Conservation (phyloP, 2,329 filamentous ascomycete genomes). For the Sclerotinia spermophila region DNA sequence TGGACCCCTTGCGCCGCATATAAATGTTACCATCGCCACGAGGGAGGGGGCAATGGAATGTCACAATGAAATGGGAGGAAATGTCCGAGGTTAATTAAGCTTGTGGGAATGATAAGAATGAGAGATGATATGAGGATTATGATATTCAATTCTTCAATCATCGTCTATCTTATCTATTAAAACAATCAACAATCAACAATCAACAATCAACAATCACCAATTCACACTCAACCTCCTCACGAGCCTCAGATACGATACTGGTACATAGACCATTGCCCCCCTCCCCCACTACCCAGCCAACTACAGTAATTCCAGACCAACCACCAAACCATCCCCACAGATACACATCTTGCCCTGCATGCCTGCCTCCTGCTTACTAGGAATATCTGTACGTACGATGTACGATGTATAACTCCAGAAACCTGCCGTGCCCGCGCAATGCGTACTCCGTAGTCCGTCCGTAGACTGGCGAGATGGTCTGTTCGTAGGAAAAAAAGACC, state of each 20-base stretch:
- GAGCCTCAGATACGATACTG: no score
- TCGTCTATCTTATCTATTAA: not conserved
- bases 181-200: not conserved
- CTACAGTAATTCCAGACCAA: no score
- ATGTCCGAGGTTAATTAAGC: not conserved
- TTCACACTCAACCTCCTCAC: not conserved
- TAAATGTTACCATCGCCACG: not conserved
- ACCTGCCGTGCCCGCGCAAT: not conserved
- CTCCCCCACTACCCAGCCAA: no score
- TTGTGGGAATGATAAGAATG: not conserved
- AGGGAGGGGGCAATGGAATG: not conserved
- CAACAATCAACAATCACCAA: not conserved
- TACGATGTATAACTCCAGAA: no score
- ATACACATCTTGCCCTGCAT: no score
- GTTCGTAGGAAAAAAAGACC: no score
- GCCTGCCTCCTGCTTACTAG: no score
- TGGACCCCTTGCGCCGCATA: not conserved
- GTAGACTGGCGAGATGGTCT: no score
- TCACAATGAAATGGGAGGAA: not conserved
- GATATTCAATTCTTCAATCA: not conserved
- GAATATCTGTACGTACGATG: no score
- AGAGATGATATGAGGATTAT: not conserved
- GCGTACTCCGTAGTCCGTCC: not conserved
- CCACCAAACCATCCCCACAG: no score
- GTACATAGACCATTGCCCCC: not conserved